Percentiles rank a stretch among this genome's conserved stretches.
Evolutionary conservation across 352 stramenopile genomes (phyloP).

Genomic region (Pythium rishiriense): DNA sequence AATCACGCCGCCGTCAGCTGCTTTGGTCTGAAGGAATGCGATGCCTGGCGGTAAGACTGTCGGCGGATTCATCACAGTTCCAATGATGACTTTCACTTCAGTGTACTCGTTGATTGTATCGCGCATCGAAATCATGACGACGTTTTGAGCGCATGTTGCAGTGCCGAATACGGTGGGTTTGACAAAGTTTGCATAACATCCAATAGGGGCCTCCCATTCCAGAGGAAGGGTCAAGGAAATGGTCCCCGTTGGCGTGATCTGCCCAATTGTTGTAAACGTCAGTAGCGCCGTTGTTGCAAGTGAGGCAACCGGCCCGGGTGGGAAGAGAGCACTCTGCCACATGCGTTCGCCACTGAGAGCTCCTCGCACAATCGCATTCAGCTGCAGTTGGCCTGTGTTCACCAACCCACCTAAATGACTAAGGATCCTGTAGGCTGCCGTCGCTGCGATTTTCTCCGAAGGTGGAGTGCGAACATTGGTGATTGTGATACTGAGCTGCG

Average conservation of each 20-base stretch:
- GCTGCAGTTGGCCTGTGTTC: constrained; percentile 36
- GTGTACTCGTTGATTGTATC: constrained; percentile 43
- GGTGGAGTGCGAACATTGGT: constrained; percentile 47
- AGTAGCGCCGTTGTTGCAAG: constrained; percentile 44
- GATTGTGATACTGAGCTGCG: constrained; percentile 36
- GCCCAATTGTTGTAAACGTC: constrained; percentile 41
- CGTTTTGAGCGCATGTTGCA: constrained; percentile 35
- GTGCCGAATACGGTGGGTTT: constrained; percentile 33
- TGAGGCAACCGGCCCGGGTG: constrained; percentile 53
- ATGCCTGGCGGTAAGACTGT: constrained; percentile 34
- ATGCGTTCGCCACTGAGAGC: constrained; percentile 36
- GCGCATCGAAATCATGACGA: constrained; percentile 35
- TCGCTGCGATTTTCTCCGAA: constrained; percentile 33
- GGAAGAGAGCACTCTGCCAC: constrained; percentile 47
- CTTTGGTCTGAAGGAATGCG: constrained; percentile 31
- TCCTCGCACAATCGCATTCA: constrained; percentile 41
- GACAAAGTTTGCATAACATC: constrained; percentile 37
- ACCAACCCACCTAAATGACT: constrained; percentile 54
- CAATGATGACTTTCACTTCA: constrained; percentile 38
- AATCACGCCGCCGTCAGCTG: constrained; percentile 46
- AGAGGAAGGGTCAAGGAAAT: constrained; percentile 44
- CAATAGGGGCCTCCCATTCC: constrained; percentile 38
- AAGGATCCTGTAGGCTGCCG: constrained; percentile 27
- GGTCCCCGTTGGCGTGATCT: constrained; percentile 33
- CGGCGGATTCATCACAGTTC: constrained; percentile 47